phyloP scores from a whole-genome alignment of 345 rosid species.

The Psidium guajava region DNA sequence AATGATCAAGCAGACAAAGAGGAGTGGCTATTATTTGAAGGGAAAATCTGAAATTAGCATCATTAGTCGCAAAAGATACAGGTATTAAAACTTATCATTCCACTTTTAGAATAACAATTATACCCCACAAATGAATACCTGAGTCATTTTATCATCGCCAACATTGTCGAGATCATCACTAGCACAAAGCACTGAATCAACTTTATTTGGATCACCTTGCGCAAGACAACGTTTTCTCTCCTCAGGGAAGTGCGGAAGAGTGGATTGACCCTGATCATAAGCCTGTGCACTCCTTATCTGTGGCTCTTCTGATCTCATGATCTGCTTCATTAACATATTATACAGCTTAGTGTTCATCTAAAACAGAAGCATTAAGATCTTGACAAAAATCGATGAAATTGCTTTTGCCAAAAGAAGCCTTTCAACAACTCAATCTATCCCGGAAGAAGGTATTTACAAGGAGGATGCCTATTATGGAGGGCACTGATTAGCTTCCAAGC shows the following conservation, averaged over 20 bases:
- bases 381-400: not conserved
- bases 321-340: not conserved
- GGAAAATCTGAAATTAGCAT: not conserved
- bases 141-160: conserved; percentile 45
- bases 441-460: not conserved
- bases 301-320: not conserved
- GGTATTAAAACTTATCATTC: not conserved
- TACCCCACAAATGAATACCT: conserved; percentile 20
- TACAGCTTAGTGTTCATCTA: not conserved
- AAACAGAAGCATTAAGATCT: not conserved
- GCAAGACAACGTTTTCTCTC: not conserved
- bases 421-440: not conserved
- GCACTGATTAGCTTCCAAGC: not conserved
- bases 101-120: not conserved
- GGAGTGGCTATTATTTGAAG: not conserved
- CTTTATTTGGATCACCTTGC: not conserved
- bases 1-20: conserved; percentile 1
- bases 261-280: not conserved
- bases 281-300: not conserved
- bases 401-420: not conserved
- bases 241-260: not conserved
- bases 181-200: not conserved
- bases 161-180: conserved; percentile 12
- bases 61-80: not conserved
- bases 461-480: not conserved